Evolutionary conservation across 1,284 basidiomycete species (phyloP), one percentile per base, ranked within the genome.

Genomic region (Ganoderma leucocontextum): DNA sequence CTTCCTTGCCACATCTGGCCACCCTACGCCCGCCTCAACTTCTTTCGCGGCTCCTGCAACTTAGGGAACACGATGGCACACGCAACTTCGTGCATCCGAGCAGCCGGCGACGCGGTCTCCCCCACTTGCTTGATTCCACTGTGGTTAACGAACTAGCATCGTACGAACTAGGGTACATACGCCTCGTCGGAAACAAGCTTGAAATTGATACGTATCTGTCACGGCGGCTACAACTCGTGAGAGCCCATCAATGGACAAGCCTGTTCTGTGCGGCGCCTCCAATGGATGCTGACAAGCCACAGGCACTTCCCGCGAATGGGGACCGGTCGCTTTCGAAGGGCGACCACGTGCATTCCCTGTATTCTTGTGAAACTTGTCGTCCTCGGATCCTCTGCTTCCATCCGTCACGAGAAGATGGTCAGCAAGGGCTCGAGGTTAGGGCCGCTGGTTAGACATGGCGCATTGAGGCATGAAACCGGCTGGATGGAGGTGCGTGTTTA

Each of bases 1-100:
- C 47, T 49, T 49, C 47, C 22, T 49, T 49, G 47, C 47, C 47
- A 25, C 47, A 49, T 49, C 47, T 13, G 47, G 47, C 47, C 47
- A 49, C 22, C 47, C 12, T 22, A 49, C 1, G 47, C 22, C 47
- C 47, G 47, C 47, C 47, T 25, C 22, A 25, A 25, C n/a, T 29
- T 29, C 47, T 49, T 22, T 49, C 10, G 47, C 47, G 12, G 22
- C 47, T 25, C 22, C 12, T 5, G 41, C 29, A 41, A 41, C 41
- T 41, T 13, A 12, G 17, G 22, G 22, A 49, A 49, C 10, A 8
- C 22, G 22, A 49, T 25, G 9, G 47, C 47, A 49, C 47, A 49
- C 25, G 47, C 47, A 8, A 5, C 47, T 49, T 25, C 22, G 22
- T 25, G 47, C n/a, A 22, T 25, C 47, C 22, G 41, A 42, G 41